Conservation (phyloP, 2,329 filamentous ascomycete genomes). For the Dothideomycetes sp. region DNA sequence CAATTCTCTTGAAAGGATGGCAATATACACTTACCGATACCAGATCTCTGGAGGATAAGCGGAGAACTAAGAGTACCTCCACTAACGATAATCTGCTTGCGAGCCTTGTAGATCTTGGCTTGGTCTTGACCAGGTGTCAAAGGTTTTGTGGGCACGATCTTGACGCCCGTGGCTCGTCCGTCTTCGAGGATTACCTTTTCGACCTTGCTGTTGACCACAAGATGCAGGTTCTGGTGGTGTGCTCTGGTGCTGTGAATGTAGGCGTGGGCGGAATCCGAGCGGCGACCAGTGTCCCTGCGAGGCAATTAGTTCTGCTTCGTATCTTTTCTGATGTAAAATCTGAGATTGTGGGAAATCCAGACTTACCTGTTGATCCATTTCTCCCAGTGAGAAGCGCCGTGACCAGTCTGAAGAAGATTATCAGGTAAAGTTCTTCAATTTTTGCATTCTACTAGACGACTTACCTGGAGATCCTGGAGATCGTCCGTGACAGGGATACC, state of each 20-base stretch:
- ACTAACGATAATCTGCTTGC: slow-evolving; percentile 65
- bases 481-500: slow-evolving; percentile 69
- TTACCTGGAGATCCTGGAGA: slow-evolving; percentile 30
- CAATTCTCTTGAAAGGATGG: not conserved
- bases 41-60: slow-evolving; percentile 65
- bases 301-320: slow-evolving; percentile 7
- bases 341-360: not conserved
- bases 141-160: slow-evolving; percentile 62
- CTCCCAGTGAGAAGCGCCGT: slow-evolving; percentile 71
- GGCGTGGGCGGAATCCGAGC: slow-evolving; percentile 67
- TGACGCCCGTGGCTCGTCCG: slow-evolving; percentile 61
- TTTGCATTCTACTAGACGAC: not conserved
- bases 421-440: not conserved
- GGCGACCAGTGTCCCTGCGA: slow-evolving; percentile 50
- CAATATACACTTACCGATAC: slow-evolving; percentile 40
- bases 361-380: slow-evolving; percentile 67
- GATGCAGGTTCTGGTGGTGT: slow-evolving; percentile 60
- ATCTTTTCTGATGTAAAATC: no score
- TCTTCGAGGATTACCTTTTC: slow-evolving; percentile 68
- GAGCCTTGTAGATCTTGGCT: slow-evolving; percentile 53
- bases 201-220: slow-evolving; percentile 67
- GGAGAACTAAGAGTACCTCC: slow-evolving; percentile 66
- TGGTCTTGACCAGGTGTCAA: slow-evolving; percentile 46
- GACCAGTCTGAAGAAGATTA: slow-evolving; percentile 45
- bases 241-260: slow-evolving; percentile 70